Evolutionary conservation across 805 yeast genomes (phyloP).

Genomic region (Huiozyma sinensis): DNA sequence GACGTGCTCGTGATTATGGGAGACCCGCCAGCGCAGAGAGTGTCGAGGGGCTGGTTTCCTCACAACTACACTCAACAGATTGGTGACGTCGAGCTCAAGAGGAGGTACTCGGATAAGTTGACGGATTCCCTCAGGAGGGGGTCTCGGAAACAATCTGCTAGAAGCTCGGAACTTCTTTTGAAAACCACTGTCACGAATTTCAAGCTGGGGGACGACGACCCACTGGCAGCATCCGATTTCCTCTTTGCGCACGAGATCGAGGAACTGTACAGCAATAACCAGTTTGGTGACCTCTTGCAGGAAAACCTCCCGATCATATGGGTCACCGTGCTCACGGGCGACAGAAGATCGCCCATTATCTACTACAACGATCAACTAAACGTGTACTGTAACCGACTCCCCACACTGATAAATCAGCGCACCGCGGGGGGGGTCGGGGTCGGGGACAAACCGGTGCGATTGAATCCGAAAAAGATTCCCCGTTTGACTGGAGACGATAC

Average conservation of each 20-base stretch:
- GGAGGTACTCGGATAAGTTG: neutral
- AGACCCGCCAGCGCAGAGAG: slow-evolving; percentile 16
- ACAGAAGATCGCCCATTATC: slow-evolving; percentile 31
- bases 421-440: neutral
- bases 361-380: slow-evolving; percentile 53
- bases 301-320: slow-evolving; percentile 1
- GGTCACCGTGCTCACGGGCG: slow-evolving; percentile 26
- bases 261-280: neutral
- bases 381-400: slow-evolving; percentile 34
- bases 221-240: neutral
- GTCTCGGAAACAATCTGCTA: neutral
- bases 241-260: slow-evolving; percentile 1
- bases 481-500: slow-evolving; percentile 28
- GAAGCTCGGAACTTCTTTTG: neutral
- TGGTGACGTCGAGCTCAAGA: slow-evolving; percentile 1
- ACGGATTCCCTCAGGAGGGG: neutral
- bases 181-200: neutral
- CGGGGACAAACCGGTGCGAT: neutral
- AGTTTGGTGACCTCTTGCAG: neutral
- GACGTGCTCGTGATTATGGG: slow-evolving; percentile 43
- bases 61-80: slow-evolving; percentile 34
- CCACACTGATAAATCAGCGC: slow-evolving; percentile 1
- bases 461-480: slow-evolving; percentile 12
- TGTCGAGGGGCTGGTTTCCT: slow-evolving; percentile 80
- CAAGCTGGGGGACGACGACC: neutral